Conservation (phyloP, 768 basidiomycete genomes). For the Serendipita sp. region DNA sequence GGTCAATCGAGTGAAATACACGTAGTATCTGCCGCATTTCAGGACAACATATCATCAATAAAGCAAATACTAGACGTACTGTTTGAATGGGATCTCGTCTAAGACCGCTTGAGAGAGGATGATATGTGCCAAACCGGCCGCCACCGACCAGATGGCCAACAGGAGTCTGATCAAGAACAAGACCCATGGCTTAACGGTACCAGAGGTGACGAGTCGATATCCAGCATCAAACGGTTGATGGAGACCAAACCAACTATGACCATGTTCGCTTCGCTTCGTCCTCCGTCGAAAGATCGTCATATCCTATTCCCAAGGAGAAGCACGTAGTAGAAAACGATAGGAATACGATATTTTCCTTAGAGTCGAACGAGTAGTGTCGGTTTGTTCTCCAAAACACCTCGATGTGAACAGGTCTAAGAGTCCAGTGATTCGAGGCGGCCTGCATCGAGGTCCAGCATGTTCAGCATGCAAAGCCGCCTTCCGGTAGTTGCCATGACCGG, state of each 20-base stretch:
- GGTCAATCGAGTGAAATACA: constrained; percentile 48
- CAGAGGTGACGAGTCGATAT: constrained; percentile 32
- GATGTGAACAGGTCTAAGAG: too few species aligned
- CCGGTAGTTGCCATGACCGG: too few species aligned
- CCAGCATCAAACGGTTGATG: constrained; percentile 24
- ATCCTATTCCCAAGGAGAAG: too few species aligned
- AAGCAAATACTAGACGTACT: constrained; percentile 8
- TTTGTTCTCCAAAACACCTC: too few species aligned
- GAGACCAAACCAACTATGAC: not conserved
- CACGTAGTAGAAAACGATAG: too few species aligned
- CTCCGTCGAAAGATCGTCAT: not conserved
- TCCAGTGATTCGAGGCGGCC: too few species aligned
- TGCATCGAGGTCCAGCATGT: too few species aligned
- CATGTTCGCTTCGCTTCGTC: not conserved
- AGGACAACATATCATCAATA: not conserved
- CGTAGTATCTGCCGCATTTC: constrained; percentile 30
- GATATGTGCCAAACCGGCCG: constrained; percentile 22
- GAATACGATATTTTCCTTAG: too few species aligned
- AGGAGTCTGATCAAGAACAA: constrained; percentile 31
- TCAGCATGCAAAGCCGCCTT: too few species aligned
- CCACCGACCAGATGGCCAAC: constrained; percentile 35
- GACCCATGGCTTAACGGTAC: constrained; percentile 26
- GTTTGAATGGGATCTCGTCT: not conserved
- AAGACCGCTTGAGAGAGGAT: constrained; percentile 20
- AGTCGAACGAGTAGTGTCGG: too few species aligned